These are phyloP conservation scores for Mitragyna speciosa DNA, from an alignment of 257 asterid genomes.

Conservation along the genomic window DNA sequence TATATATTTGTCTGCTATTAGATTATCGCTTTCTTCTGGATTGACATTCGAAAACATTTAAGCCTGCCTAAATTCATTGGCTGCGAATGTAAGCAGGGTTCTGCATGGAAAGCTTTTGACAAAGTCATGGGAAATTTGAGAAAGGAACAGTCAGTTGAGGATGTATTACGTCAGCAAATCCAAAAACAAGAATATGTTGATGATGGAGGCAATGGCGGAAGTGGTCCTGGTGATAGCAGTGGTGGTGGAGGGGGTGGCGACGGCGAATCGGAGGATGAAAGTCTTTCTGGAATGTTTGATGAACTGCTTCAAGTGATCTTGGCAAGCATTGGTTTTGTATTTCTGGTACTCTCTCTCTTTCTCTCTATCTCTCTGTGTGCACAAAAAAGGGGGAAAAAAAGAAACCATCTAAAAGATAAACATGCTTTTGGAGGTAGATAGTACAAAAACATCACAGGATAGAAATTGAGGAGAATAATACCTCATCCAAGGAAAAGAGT, in stretches of 20 bases:
- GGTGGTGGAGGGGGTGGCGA: conserved; percentile 46
- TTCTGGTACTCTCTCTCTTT: conserved; percentile 47
- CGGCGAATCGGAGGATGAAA: conserved; percentile 50
- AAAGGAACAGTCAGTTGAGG: conserved; percentile 65
- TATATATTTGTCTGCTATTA: background rate
- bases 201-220: conserved; percentile 59
- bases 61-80: conserved; percentile 1
- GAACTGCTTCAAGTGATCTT: conserved; percentile 57
- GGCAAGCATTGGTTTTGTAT: conserved; percentile 56
- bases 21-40: background rate
- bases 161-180: conserved; percentile 67
- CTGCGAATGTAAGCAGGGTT: conserved; percentile 39
- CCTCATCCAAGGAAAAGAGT: no score
- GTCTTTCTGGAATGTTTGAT: conserved; percentile 38
- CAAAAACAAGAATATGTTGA: conserved; percentile 62
- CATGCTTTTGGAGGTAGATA: background rate
- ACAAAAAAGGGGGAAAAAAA: no score
- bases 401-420: no score
- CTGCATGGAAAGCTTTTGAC: conserved; percentile 68
- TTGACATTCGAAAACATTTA: background rate
- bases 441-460: background rate
- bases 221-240: conserved; percentile 40
- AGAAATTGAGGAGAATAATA: background rate
- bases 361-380: background rate
- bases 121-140: conserved; percentile 53